phyloP scores from a whole-genome alignment of 371 early-diverging fungal genomes.

The Neoconidiobolus thromboides region DNA sequence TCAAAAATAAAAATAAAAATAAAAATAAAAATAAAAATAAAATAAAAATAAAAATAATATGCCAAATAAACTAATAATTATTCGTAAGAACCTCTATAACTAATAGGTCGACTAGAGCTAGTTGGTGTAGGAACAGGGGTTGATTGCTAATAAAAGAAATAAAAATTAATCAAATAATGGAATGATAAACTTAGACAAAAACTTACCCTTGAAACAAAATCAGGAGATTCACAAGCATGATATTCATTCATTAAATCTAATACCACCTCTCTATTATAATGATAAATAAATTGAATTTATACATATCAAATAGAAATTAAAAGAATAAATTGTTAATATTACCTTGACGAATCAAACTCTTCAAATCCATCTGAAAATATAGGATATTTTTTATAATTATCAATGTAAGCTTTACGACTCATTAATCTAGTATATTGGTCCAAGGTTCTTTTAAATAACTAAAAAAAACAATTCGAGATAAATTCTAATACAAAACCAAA shows the following conservation, averaged over 20 bases:
- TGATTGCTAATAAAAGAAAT: no score
- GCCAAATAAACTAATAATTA: no score
- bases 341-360: conserved; percentile 75
- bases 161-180: no score
- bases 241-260: conserved; percentile 87
- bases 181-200: no score
- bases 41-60: no score
- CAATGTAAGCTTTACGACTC: conserved; percentile 97
- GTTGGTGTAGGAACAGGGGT: no score
- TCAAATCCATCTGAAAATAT: conserved; percentile 71
- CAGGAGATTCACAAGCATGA: conserved; percentile 80
- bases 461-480: background rate
- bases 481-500: background rate
- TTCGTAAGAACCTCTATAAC: no score
- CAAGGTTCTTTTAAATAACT: conserved; percentile 83
- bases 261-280: conserved; percentile 38
- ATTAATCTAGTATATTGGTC: conserved; percentile 94
- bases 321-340: background rate
- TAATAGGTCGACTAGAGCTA: no score
- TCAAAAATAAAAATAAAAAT: no score
- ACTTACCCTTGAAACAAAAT: conserved; percentile 28
- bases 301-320: background rate
- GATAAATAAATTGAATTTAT: conserved; percentile 1
- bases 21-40: no score
- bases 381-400: conserved; percentile 75